A percentile compares a stretch with the other conserved stretches of the same genome.
Conservation (phyloP, 768 basidiomycete species). For the Pleurotus eryngii region DNA sequence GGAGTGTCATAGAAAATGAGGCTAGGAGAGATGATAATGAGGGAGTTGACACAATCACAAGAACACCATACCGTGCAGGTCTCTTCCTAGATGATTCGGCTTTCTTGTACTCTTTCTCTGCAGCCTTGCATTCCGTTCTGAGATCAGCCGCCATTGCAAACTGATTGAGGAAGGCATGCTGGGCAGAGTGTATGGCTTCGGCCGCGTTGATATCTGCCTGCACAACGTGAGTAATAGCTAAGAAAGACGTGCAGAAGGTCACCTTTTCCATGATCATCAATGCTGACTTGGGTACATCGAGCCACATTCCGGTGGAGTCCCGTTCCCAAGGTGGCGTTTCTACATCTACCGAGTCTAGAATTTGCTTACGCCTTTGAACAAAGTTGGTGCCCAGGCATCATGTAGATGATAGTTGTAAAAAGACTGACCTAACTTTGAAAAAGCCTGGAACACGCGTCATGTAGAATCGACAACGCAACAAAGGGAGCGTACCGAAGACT, state of each 20-base stretch:
- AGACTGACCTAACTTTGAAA: slow-evolving; percentile 67
- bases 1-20: slow-evolving; percentile 78
- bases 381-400: background rate
- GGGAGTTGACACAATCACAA: background rate
- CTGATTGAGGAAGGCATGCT: slow-evolving; percentile 79
- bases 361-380: slow-evolving; percentile 45
- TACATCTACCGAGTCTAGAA: slow-evolving; percentile 76
- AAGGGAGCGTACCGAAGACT: slow-evolving; percentile 62
- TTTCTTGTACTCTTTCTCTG: slow-evolving; percentile 68
- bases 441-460: slow-evolving; percentile 45
- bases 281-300: slow-evolving; percentile 61
- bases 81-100: slow-evolving; percentile 55
- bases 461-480: too few species aligned
- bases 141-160: slow-evolving; percentile 69
- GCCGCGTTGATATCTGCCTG: slow-evolving; percentile 57
- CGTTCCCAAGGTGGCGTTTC: slow-evolving; percentile 77
- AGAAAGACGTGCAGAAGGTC: slow-evolving; percentile 22
- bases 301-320: slow-evolving; percentile 73
- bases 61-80: slow-evolving; percentile 54
- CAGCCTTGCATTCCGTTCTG: slow-evolving; percentile 79
- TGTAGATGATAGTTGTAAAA: background rate
- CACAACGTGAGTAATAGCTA: slow-evolving; percentile 41
- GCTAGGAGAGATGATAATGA: slow-evolving; percentile 31
- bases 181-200: slow-evolving; percentile 80
- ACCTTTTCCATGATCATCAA: slow-evolving; percentile 45